Percentiles rank a stretch among this genome's conserved stretches.
Evolutionary conservation across 2,329 filamentous ascomycete species (phyloP).

Genomic region (Chaetomium olivaceum): DNA sequence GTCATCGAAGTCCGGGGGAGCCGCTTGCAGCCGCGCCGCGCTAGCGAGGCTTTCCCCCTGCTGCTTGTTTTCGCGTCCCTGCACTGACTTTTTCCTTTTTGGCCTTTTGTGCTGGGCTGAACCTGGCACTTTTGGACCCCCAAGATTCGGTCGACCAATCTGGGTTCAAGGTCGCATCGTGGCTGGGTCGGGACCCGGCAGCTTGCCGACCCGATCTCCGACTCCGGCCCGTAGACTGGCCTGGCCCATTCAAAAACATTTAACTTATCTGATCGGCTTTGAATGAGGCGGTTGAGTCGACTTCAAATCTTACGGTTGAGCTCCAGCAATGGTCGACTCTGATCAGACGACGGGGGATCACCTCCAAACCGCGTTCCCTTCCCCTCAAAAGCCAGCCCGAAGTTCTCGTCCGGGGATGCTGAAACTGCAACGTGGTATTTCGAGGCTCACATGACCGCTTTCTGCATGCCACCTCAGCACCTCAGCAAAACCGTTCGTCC

Average conservation of each 20-base stretch:
- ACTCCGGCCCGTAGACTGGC: neutral
- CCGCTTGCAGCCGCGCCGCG: slow-evolving; percentile 30
- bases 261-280: neutral
- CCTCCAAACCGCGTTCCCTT: neutral
- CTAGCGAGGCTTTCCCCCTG: slow-evolving; percentile 18
- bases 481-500: neutral
- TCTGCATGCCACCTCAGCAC: slow-evolving; percentile 9
- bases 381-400: neutral
- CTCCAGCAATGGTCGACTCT: neutral
- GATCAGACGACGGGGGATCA: neutral
- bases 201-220: slow-evolving; percentile 8
- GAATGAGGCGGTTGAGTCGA: neutral
- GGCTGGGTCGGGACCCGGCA: neutral
- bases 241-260: neutral
- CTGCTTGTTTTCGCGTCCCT: slow-evolving; percentile 1
- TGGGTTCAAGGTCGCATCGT: neutral
- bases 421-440: slow-evolving; percentile 18
- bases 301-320: neutral
- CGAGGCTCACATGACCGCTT: slow-evolving; percentile 21
- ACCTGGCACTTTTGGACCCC: neutral
- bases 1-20: slow-evolving; percentile 28
- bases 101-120: neutral
- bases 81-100: slow-evolving; percentile 7
- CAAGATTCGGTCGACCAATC: slow-evolving; percentile 20
- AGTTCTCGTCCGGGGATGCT: neutral